Evolutionary conservation across 441 rosid genomes (phyloP).

Genomic region (Pelargonium hybrid): DNA sequence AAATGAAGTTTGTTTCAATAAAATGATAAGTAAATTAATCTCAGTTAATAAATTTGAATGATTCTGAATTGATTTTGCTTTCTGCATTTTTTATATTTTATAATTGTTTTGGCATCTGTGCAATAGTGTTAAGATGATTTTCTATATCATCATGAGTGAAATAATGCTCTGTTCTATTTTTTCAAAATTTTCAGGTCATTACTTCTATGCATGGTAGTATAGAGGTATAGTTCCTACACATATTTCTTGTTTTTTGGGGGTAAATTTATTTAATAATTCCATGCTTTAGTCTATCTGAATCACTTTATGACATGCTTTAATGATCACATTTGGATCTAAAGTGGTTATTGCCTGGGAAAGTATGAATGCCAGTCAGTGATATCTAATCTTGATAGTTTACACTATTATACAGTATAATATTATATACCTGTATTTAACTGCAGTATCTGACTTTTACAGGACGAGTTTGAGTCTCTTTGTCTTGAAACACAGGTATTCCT

Average conservation of each 20-base stretch:
- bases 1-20: neutral
- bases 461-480: constrained; percentile 45
- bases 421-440: constrained; percentile 12
- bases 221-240: constrained; percentile 31
- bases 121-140: neutral
- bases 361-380: neutral
- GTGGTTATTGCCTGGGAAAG: neutral
- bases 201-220: constrained; percentile 42
- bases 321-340: neutral
- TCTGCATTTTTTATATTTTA: neutral
- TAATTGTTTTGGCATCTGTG: neutral
- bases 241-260: neutral
- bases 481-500: constrained; percentile 41
- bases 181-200: constrained; percentile 35
- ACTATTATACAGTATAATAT: neutral
- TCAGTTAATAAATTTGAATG: neutral
- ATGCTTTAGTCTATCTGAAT: neutral
- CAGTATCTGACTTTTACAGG: constrained; percentile 29
- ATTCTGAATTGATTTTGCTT: neutral
- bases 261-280: neutral
- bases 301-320: neutral
- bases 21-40: neutral
- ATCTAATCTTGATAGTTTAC: neutral
- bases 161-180: constrained; percentile 8
- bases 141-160: neutral